Evolutionary conservation across 768 basidiomycete species (phyloP), one percentile per base, ranked within the genome.

Genomic region (Podaxis sp.): DNA sequence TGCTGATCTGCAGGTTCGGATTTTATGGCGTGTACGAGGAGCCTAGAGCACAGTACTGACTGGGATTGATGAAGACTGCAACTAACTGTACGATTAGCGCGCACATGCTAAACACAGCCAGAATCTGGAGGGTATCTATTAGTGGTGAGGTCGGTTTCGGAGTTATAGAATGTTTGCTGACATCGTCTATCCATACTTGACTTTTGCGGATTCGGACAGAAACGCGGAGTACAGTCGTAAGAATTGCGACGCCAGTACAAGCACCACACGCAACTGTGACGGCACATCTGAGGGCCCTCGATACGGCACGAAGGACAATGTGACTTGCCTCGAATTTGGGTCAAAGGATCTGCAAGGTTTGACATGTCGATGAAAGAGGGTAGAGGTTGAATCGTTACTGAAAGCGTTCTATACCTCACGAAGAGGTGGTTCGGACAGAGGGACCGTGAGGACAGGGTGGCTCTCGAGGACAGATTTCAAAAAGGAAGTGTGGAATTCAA

Each of bases 101-200:
- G 52, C 51, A 33, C 60, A 54, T 46, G 52, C 60, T 61, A 37
- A 54, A 44, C 11, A 22, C 8, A 22, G 60, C 51, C 17, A 38
- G 36, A 2, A 22, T 33, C 60, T 61, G 41, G 20, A 6, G 10
- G 22, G 20, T 8, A 36, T 44, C 17, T n/a, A 24, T 30, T 22
- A 46, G n/a, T 30, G 40, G 15, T 28, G 12, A 46, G 17, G 10
- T 46, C 20, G 37, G 33, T 12, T 4, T 20, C 17, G 17, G 8
- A 20, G n/a, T 17, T 30, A 17, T n/a, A 12, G 48, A 26, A 7
- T 33, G 13, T 44, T 17, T 6, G 20, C 52, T 41, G 17, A 61
- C 60, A 46, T 61, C 60, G 37, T 61, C 60, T n/a, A 40, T 7
- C 60, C 52, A 61, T 12, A 54, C 52, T 36, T 40, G 26, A 28